Evolutionary conservation across 1,139 yeast species (phyloP), one percentile per base, ranked within the genome.

Genomic region (Candida sanyaensis): DNA sequence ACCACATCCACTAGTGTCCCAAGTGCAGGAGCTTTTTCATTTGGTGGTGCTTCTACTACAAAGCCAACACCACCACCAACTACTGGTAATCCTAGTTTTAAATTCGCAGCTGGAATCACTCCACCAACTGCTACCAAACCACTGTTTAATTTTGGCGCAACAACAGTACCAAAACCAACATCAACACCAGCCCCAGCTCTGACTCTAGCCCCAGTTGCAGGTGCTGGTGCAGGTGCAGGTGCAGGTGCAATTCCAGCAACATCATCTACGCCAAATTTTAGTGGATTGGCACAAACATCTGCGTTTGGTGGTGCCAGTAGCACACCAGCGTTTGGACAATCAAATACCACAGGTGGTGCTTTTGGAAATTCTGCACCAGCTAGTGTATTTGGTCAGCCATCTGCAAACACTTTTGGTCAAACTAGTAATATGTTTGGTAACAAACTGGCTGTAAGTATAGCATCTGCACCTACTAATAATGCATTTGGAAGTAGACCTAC

Each of bases 51-150:
- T 36, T 17, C 29, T 11, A 36, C 8, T 26, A 36, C 21, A 3
- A 17, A 36, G 7, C 39, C 39, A 10, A 29, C 42, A 4, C 41
- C 45, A 11, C 6, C 48, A 5, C 11, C 49, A 24, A 11, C 41
- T 6, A 26, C 43, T 26, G 21, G 43, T 17, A 49, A 44, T 32
- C 42, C 46, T n/a, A 40, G 40, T 6, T 54, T 54, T 33, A 44
- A 50, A 37, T 54, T 54, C 46, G 56, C 57, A 13, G 42, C 53
- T 17, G 57, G 57, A 8, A 44, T 49, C 5, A 45, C 47, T 4
- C 50, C 53, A 21, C 41, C 49, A 13, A 37, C 52, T 12, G 37
- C 13, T 8, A 29, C 43, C 24, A 37, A 37, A 17, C 37, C 44
- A 7, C 38, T 21, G n/a, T 38, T 45, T 29, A 50, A 41, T 39